phyloP scores from a whole-genome alignment of 768 basidiomycete genomes.

The Cystoderma amianthinum region DNA sequence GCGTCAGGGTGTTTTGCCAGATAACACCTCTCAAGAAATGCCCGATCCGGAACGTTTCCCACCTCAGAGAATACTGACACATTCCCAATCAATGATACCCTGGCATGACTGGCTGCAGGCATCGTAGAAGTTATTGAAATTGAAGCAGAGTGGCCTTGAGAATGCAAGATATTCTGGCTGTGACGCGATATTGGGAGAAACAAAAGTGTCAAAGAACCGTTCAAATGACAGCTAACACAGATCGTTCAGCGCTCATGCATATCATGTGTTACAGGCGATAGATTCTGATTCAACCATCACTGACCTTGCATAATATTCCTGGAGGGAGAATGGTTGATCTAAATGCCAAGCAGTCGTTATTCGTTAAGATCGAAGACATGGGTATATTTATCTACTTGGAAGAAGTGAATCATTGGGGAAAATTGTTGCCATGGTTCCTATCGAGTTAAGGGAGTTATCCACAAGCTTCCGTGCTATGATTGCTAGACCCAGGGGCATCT shows the following conservation, averaged over 20 bases:
- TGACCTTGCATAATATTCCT: slow-evolving; percentile 45
- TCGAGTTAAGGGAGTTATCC: slow-evolving; percentile 23
- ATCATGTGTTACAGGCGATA: background rate
- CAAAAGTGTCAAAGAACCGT: slow-evolving; percentile 46
- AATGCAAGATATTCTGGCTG: slow-evolving; percentile 38
- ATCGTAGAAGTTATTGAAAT: slow-evolving; percentile 31
- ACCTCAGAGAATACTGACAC: slow-evolving; percentile 34
- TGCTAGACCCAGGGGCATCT: slow-evolving; percentile 18
- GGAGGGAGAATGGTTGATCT: slow-evolving; percentile 43
- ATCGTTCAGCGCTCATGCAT: background rate
- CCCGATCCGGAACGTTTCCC: slow-evolving; percentile 19
- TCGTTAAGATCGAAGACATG: too few relatives aligned
- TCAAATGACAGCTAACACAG: slow-evolving; percentile 32
- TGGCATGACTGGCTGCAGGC: slow-evolving; percentile 34
- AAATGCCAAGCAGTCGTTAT: background rate
- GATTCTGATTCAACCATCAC: background rate
- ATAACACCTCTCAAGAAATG: slow-evolving; percentile 32
- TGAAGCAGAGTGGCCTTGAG: slow-evolving; percentile 32
- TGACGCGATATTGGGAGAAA: slow-evolving; percentile 51
- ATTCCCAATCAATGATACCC: slow-evolving; percentile 44
- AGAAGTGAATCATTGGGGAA: slow-evolving; percentile 35
- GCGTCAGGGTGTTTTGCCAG: slow-evolving; percentile 41
- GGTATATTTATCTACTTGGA: slow-evolving; percentile 18
- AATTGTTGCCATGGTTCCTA: slow-evolving; percentile 45
- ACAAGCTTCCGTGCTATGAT: slow-evolving; percentile 34